Evolutionary conservation across 1,139 yeast genomes (phyloP).

Genomic region (Candida buenavistaensis): DNA sequence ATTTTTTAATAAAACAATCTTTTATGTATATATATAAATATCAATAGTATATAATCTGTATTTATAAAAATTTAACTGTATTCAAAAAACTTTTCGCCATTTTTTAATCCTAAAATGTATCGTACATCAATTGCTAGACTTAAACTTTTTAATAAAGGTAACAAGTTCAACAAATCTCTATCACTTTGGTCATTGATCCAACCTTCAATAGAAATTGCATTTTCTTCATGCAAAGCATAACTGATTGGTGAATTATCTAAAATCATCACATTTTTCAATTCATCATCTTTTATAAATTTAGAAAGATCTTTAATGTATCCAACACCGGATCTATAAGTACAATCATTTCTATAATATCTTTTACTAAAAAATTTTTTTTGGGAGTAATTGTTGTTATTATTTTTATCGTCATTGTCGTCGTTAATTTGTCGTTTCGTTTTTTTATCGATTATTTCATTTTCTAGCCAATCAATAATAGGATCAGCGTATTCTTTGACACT

Average conservation of each 20-base stretch:
- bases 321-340: constrained; percentile 72
- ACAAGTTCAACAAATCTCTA: constrained; percentile 70
- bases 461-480: constrained; percentile 90
- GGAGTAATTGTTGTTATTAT: neutral
- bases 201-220: constrained; percentile 92
- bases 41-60: too few relatives aligned
- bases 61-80: constrained; percentile 2
- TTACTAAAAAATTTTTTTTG: constrained; percentile 40
- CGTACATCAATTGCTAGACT: constrained; percentile 88
- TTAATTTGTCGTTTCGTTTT: constrained; percentile 8
- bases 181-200: constrained; percentile 97
- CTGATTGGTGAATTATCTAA: constrained; percentile 92
- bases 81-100: constrained; percentile 74
- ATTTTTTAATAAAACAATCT: too few relatives aligned
- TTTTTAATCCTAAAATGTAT: constrained; percentile 68
- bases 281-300: constrained; percentile 47
- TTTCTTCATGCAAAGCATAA: constrained; percentile 78
- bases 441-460: constrained; percentile 33
- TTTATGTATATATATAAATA: too few relatives aligned
- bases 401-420: neutral
- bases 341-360: constrained; percentile 77
- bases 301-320: constrained; percentile 89
- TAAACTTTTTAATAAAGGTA: constrained; percentile 80
- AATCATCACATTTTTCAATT: constrained; percentile 71
- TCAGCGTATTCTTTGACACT: constrained; percentile 95